Evolutionary conservation across 345 rosid species (phyloP).

Genomic region (Eucalyptus lansdowneana): DNA sequence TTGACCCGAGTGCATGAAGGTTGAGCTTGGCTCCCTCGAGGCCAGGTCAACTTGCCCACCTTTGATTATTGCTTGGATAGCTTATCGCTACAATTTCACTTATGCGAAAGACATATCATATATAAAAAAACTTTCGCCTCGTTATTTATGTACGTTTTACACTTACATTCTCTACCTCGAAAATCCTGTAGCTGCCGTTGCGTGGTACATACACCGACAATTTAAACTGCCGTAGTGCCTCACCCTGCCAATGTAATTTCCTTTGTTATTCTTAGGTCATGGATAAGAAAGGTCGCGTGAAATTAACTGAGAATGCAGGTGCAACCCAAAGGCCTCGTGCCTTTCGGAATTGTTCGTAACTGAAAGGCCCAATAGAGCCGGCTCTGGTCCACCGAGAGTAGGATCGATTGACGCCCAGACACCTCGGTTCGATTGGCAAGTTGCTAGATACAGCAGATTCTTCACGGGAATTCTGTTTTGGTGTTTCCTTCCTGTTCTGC

Average conservation of each 20-base stretch:
- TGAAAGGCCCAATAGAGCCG: background rate
- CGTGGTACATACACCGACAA: background rate
- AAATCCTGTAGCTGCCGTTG: background rate
- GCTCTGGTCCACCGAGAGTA: background rate
- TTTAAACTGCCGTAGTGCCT: background rate
- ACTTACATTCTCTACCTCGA: background rate
- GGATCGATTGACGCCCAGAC: background rate
- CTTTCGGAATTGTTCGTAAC: background rate
- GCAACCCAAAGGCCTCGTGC: background rate
- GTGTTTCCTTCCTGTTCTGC: background rate
- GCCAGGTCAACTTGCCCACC: background rate
- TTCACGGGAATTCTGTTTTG: background rate
- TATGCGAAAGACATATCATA: background rate
- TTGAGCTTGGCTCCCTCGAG: rapidly evolving
- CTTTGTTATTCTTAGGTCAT: background rate
- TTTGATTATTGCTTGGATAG: background rate
- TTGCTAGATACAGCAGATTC: background rate
- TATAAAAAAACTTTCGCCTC: background rate
- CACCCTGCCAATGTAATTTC: background rate
- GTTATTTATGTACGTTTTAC: background rate
- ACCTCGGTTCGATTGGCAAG: background rate
- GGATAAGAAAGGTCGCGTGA: background rate
- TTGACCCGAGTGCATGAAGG: background rate
- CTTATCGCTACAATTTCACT: background rate
- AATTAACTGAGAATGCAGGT: background rate